Conservation (phyloP, 768 basidiomycete genomes). For the Hygrophoropsis aurantiaca region DNA sequence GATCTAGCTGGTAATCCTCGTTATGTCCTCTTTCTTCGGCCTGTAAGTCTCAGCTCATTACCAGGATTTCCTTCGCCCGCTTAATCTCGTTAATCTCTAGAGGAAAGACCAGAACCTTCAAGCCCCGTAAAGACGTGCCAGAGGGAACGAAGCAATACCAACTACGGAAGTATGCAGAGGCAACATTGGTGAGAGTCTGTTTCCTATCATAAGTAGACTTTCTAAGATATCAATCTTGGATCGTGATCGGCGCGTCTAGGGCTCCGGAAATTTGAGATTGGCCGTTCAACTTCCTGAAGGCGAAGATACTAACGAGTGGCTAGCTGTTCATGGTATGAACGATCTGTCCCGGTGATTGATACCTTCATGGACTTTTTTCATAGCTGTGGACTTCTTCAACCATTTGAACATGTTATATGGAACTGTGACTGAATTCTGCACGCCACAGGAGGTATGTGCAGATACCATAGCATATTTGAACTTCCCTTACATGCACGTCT, state of each 20-base stretch:
- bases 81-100: constrained; percentile 36
- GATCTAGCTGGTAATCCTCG: constrained; percentile 6
- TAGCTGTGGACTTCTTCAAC: constrained; percentile 99
- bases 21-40: constrained; percentile 88
- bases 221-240: background rate
- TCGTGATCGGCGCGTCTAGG: constrained; percentile 44
- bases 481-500: constrained; percentile 9
- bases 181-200: constrained; percentile 65
- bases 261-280: constrained; percentile 90
- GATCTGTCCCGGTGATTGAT: background rate
- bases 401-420: constrained; percentile 99
- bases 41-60: constrained; percentile 51
- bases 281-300: constrained; percentile 96
- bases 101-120: constrained; percentile 93
- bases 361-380: constrained; percentile 2
- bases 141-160: constrained; percentile 99
- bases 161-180: constrained; percentile 95
- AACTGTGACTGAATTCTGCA: constrained; percentile 97
- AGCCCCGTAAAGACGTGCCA: constrained; percentile 91
- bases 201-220: background rate
- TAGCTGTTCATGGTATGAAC: constrained; percentile 92
- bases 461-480: constrained; percentile 3
- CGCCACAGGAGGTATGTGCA: constrained; percentile 74
- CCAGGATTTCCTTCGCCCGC: constrained; percentile 8
- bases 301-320: constrained; percentile 97